Percentiles rank a stretch among this genome's conserved stretches.
Conservation (phyloP, 768 basidiomycete species). For the Russula abietina region DNA sequence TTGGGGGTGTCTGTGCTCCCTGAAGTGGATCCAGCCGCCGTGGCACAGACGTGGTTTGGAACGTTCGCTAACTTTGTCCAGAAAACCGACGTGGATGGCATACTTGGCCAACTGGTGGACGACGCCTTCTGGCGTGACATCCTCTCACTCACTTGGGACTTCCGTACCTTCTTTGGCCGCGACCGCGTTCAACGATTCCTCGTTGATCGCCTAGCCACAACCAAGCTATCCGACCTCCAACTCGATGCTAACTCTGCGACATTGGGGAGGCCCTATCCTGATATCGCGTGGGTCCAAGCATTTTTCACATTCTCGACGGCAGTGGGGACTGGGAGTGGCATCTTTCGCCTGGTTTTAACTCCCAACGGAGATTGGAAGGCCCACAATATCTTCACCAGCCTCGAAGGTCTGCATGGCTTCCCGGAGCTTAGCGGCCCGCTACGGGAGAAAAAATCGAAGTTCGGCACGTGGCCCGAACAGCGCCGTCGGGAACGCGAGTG, state of each 20-base stretch:
- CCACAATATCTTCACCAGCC: conserved; percentile 43
- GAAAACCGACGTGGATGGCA: conserved; percentile 11
- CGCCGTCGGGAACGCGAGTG: conserved; percentile 36
- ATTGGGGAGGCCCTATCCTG: conserved; percentile 32
- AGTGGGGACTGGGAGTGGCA: conserved; percentile 37
- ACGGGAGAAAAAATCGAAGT: conserved; percentile 33
- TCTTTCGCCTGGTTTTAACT: conserved; percentile 44
- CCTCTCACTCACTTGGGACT: conserved; percentile 58
- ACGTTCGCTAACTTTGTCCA: conserved; percentile 22
- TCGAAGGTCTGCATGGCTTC: conserved; percentile 45
- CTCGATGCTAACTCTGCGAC: conserved; percentile 26
- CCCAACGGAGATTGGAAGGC: conserved; percentile 42
- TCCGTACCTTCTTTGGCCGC: conserved; percentile 49
- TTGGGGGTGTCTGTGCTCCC: conserved; percentile 20
- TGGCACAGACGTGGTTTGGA: conserved; percentile 26
- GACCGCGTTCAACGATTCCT: conserved; percentile 41
- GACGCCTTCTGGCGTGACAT: conserved; percentile 53
- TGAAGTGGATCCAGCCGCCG: conserved; percentile 16
- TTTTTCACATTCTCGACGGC: conserved; percentile 41
- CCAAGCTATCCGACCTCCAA: conserved; percentile 26
- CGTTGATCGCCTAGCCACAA: conserved; percentile 37
- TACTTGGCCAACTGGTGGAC: conserved; percentile 24
- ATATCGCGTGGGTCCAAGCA: conserved; percentile 41
- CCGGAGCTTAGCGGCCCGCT: conserved; percentile 37
- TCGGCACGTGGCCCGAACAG: conserved; percentile 40